Base-by-base conservation (phyloP, 2,329 filamentous ascomycete species). In the Ampelomyces quisqualis region DNA sequence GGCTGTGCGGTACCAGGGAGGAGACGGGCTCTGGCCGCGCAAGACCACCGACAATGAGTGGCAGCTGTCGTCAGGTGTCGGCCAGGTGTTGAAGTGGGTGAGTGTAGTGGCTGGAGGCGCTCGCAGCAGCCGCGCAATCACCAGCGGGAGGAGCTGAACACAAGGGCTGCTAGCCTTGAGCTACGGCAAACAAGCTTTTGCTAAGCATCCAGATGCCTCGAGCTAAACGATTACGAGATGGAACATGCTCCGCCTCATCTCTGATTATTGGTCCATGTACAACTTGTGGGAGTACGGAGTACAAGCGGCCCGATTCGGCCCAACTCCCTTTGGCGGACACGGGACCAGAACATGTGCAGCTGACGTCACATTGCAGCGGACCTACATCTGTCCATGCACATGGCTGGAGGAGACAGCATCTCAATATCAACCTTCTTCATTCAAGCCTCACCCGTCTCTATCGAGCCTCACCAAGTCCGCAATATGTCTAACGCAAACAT, bases 181-280 rank as follows among this genome's bases (percentile, higher is more conserved):
- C 42, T 39, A 26, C 33, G 37, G 32, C 19, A 45, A 51, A 49
- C 48, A 53, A 53, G 50, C 50, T 38, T 40, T 51, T 40, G 45
- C 48, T 49, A 53, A 53, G 50, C 50, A 42, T 43, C 21, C 31
- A 34, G 23, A n/a, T n/a, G n/a, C 21, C 19, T 17, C 27, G 19
- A 19, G 14, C 13, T 18, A 13, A 9, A 10, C 11, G 29, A 19
- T 15, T 31, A 11, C 15, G n/a, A 9, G 14, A 6, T 5, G 15
- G 18, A 17, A 10, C 15, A 19, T 30, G 29, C 29, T 19, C 17
- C 29, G 29, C 29, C 29, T 15, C 29, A 19, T 17, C 8, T 20
- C 29, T 31, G 5, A 31, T 31, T 31, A 10, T 14, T 10, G 18
- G 29, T 14, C 26, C 26, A 3, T 28, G n/a, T 4, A 11, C 7